phyloP scores from a whole-genome alignment of 345 rosid genomes.

The Noccaea bulbosa region DNA sequence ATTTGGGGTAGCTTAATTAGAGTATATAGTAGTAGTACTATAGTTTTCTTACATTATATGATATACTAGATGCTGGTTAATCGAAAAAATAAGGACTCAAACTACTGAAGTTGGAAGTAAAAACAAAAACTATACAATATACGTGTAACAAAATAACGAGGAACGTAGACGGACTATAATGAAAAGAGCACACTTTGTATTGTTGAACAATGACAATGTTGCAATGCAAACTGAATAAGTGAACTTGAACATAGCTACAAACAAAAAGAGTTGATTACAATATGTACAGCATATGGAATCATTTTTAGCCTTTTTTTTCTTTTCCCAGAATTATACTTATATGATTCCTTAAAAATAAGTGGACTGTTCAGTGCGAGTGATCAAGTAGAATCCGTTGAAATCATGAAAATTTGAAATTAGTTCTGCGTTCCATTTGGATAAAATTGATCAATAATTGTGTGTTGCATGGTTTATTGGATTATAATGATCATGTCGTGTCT shows the following conservation, averaged over 20 bases:
- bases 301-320: not conserved
- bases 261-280: too few species aligned
- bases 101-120: not conserved
- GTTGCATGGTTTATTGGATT: constrained; percentile 38
- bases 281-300: not conserved
- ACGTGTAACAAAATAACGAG: not conserved
- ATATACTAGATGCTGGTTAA: not conserved
- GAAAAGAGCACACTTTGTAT: not conserved
- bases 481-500: constrained; percentile 40
- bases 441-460: constrained; percentile 14
- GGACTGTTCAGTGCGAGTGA: constrained; percentile 19
- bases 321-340: not conserved
- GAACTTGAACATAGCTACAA: too few species aligned
- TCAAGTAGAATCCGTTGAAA: constrained; percentile 23
- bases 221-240: not conserved
- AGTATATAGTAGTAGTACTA: not conserved
- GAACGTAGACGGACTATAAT: not conserved
- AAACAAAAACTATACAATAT: not conserved
- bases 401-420: constrained; percentile 17
- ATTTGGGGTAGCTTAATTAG: constrained; percentile 5
- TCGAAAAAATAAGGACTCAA: not conserved
- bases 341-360: not conserved
- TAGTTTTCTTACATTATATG: not conserved
- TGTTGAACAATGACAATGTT: not conserved
- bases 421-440: constrained; percentile 15